These are phyloP conservation scores for Rhynchospora pubera DNA, from an alignment of 176 grass and related monocot species.

Conservation along the genomic window DNA sequence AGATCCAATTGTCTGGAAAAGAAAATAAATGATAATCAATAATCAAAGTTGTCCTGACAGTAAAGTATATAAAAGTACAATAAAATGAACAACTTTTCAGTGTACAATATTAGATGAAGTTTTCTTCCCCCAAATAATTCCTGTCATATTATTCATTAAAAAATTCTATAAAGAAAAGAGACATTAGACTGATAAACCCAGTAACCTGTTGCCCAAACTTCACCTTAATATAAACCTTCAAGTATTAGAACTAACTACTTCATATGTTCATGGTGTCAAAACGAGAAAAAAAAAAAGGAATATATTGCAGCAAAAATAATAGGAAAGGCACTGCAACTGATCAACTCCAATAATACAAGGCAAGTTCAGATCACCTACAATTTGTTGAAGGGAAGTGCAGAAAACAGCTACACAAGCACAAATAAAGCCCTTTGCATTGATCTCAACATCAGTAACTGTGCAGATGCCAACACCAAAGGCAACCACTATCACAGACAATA, in stretches of 20 bases:
- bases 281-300: background rate
- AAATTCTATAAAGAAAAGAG: background rate
- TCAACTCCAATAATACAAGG: background rate
- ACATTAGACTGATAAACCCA: background rate
- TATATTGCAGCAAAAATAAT: background rate
- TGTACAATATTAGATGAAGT: background rate
- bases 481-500: slow-evolving; percentile 38
- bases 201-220: background rate
- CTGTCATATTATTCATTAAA: background rate
- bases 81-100: too few relatives aligned
- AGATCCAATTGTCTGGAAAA: slow-evolving; percentile 74
- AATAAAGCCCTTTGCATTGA: slow-evolving; percentile 46
- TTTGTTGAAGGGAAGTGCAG: slow-evolving; percentile 47
- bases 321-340: background rate
- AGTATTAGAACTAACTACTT: too few relatives aligned
- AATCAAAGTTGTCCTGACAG: background rate
- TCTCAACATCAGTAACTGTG: slow-evolving; percentile 37
- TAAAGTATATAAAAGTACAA: background rate
- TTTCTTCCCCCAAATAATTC: background rate
- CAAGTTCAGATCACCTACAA: slow-evolving; percentile 26
- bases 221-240: background rate
- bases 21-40: background rate
- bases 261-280: too few relatives aligned
- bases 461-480: slow-evolving; percentile 40
- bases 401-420: slow-evolving; percentile 45